Evolutionary conservation across 2,329 filamentous ascomycete genomes (phyloP).

Genomic region (Fusarium sp.): DNA sequence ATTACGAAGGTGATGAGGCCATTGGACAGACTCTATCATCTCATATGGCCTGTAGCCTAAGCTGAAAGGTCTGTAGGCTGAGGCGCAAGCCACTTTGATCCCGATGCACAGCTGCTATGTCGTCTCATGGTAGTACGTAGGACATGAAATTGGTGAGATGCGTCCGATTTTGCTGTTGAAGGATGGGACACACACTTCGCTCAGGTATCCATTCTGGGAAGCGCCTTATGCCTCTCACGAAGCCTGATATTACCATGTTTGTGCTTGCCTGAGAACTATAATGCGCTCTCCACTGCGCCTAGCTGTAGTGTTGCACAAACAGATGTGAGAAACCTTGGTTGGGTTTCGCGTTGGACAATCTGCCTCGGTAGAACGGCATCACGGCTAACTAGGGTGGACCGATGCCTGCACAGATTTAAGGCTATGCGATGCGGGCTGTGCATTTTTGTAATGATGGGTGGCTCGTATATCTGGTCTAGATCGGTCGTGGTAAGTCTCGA

Average conservation of each 20-base stretch:
- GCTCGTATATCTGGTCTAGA: background rate
- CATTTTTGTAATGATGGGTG: background rate
- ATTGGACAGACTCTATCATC: background rate
- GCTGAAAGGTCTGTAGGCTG: background rate
- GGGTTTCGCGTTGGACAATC: background rate
- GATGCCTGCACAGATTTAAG: background rate
- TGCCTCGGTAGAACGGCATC: background rate
- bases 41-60: background rate
- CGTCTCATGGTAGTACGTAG: too few species aligned
- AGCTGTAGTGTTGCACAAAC: background rate
- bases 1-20: background rate
- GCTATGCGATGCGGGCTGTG: background rate
- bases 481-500: background rate
- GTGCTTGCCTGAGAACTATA: background rate
- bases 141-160: background rate
- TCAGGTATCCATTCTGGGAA: background rate
- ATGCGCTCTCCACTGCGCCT: background rate
- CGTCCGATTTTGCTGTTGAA: background rate
- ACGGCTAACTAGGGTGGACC: background rate
- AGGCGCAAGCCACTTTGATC: background rate
- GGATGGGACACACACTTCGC: background rate
- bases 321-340: background rate
- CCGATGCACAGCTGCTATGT: background rate
- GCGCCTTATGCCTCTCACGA: background rate
- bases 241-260: background rate